A percentile compares a stretch with the other conserved stretches of the same genome.
phyloP scores from a whole-genome alignment of 208 protist species.

The Trypanosomatidae sp. region DNA sequence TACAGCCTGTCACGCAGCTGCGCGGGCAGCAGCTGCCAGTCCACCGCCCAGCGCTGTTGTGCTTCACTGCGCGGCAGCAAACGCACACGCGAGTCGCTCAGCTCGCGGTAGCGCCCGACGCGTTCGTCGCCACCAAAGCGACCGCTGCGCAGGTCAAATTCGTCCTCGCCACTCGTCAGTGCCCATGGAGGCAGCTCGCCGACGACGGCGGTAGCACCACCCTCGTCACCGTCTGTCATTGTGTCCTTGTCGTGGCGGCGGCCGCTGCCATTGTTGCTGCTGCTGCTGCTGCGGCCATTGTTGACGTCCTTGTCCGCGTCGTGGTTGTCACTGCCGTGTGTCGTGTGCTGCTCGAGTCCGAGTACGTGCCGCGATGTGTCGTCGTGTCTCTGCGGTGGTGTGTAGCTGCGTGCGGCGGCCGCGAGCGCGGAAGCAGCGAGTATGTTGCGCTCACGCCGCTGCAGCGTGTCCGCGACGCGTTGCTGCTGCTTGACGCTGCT shows the following conservation, averaged over 20 bases:
- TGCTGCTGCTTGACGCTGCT: conserved; percentile 43
- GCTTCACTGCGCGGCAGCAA: conserved; percentile 47
- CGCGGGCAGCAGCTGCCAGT: conserved; percentile 53
- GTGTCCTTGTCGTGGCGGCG: background rate
- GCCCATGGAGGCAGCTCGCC: conserved; percentile 80
- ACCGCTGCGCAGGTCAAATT: conserved; percentile 70
- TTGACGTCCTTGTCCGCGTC: background rate
- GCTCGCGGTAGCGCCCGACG: conserved; percentile 59
- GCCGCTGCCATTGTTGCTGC: background rate
- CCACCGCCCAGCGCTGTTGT: conserved; percentile 53
- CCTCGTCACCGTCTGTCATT: background rate
- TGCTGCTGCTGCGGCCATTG: background rate
- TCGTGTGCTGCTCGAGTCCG: conserved; percentile 11
- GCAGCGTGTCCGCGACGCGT: conserved; percentile 25
- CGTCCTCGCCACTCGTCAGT: conserved; percentile 51
- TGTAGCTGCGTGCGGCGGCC: conserved; percentile 45
- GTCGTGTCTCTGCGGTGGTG: conserved; percentile 4
- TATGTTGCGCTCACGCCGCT: conserved; percentile 53
- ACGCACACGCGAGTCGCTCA: conserved; percentile 70
- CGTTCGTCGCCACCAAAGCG: conserved; percentile 65
- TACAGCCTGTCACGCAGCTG: conserved; percentile 47
- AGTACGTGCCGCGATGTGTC: conserved; percentile 12
- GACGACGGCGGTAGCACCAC: conserved; percentile 1
- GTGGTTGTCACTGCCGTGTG: background rate
- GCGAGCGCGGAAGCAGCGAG: conserved; percentile 48